These are phyloP conservation scores for Dendrobium nobile DNA, from an alignment of 106 monocot genomes.

Conservation along the genomic window DNA sequence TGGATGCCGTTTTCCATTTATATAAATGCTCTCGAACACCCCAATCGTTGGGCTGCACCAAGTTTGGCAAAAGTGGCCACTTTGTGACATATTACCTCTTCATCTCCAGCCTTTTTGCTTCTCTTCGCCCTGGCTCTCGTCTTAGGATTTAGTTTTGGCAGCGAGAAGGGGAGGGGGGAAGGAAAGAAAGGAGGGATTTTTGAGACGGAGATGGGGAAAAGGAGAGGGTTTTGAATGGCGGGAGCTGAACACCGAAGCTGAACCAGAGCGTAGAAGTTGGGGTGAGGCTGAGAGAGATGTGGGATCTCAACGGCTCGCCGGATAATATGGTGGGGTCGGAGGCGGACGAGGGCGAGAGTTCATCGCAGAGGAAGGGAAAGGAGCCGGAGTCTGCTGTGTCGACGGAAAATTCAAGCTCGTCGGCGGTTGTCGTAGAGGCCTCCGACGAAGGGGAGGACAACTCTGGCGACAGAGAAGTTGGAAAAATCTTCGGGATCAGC, in stretches of 20 bases:
- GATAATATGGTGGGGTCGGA: constrained; percentile 12
- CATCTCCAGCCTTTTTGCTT: not conserved
- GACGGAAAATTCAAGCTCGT: constrained; percentile 7
- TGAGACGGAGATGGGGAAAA: not conserved
- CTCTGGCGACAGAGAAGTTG: not conserved
- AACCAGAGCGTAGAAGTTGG: not conserved
- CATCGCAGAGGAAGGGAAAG: not conserved
- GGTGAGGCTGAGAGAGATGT: not conserved
- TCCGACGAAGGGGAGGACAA: constrained; percentile 3
- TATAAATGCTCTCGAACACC: constrained; percentile 8
- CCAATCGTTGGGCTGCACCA: constrained; percentile 6
- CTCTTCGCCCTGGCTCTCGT: not conserved
- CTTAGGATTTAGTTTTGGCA: not conserved
- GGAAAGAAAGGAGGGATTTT: not conserved
- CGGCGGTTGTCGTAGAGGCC: not conserved
- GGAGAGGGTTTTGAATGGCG: constrained; percentile 11
- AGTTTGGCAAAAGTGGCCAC: constrained; percentile 3
- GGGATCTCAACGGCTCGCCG: constrained; percentile 18
- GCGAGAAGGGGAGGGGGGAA: too few species aligned
- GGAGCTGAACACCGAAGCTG: not conserved
- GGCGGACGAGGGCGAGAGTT: not conserved
- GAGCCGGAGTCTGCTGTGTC: constrained; percentile 3
- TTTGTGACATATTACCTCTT: not conserved
- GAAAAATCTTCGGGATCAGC: constrained; percentile 3
- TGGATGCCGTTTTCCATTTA: constrained; percentile 5